Evolutionary conservation across 2,329 filamentous ascomycete genomes (phyloP).

Genomic region (Albifimbria verrucaria): DNA sequence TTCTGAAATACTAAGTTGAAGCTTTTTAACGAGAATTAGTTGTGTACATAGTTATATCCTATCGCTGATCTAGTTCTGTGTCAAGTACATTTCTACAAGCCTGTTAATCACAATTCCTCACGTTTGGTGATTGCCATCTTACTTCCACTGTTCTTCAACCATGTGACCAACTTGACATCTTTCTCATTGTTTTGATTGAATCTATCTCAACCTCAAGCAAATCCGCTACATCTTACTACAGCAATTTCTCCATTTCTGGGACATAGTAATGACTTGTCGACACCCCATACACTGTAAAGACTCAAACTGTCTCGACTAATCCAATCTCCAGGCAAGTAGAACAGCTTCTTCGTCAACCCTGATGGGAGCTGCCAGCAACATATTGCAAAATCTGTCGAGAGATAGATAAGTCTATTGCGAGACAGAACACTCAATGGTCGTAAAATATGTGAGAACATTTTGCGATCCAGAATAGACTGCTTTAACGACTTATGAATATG

Average conservation of each 20-base stretch:
- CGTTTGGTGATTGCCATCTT: too few relatives aligned
- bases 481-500: too few relatives aligned
- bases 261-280: constrained; percentile 17
- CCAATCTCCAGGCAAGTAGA: constrained; percentile 21
- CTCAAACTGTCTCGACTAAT: constrained; percentile 16
- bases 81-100: too few relatives aligned
- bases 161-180: not conserved
- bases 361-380: constrained; percentile 11
- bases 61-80: too few relatives aligned
- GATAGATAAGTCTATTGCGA: constrained; percentile 12
- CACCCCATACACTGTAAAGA: constrained; percentile 12
- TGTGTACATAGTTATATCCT: too few relatives aligned
- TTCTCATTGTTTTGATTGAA: too few relatives aligned
- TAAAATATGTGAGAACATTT: not conserved
- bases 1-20: too few relatives aligned
- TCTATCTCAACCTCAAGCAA: constrained; percentile 3
- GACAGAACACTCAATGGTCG: constrained; percentile 12
- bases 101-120: too few relatives aligned
- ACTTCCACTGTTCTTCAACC: too few relatives aligned
- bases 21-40: too few relatives aligned
- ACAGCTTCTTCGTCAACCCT: constrained; percentile 6
- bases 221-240: constrained; percentile 12
- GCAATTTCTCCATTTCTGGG: constrained; percentile 19
- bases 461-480: not conserved
- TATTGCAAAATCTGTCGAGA: constrained; percentile 14